A percentile compares a stretch with the other conserved stretches of the same genome.
Conservation (phyloP, 805 yeast species). For the Teunomyces stri region DNA sequence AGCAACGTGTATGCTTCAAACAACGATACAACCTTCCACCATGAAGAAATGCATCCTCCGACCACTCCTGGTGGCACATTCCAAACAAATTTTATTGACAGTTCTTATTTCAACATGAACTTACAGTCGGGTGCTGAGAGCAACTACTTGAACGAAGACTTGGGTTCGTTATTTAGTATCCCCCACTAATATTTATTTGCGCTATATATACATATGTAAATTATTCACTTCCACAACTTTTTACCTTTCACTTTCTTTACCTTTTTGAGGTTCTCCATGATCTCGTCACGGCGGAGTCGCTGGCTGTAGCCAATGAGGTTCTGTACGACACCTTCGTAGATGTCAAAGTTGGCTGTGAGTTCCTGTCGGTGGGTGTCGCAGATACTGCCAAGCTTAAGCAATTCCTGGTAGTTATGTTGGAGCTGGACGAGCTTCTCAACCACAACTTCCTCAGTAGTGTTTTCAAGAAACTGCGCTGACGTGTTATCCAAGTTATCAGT, state of each 20-base stretch:
- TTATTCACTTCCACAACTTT: conserved; percentile 12
- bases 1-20: conserved; percentile 34
- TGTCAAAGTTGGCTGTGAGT: conserved; percentile 60
- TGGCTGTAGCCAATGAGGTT: conserved; percentile 90
- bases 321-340: conserved; percentile 85
- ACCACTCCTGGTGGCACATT: conserved; percentile 28
- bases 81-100: conserved; percentile 40
- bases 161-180: conserved; percentile 30
- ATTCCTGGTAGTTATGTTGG: conserved; percentile 21
- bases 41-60: conserved; percentile 5
- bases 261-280: conserved; percentile 27
- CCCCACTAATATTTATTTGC: conserved; percentile 9
- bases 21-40: not conserved
- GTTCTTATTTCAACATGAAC: conserved; percentile 42
- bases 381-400: conserved; percentile 32
- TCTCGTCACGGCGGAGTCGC: conserved; percentile 56
- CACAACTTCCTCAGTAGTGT: conserved; percentile 13
- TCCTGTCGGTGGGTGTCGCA: conserved; percentile 54
- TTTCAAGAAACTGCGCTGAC: conserved; percentile 23
- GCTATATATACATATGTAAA: conserved; percentile 1
- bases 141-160: conserved; percentile 20
- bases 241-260: conserved; percentile 5
- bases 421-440: conserved; percentile 34
- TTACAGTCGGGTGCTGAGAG: conserved; percentile 33
- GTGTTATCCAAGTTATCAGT: conserved; percentile 34